Conservation (phyloP, 371 early-diverging fungal genomes). For the Rhizopus stolonifer region DNA sequence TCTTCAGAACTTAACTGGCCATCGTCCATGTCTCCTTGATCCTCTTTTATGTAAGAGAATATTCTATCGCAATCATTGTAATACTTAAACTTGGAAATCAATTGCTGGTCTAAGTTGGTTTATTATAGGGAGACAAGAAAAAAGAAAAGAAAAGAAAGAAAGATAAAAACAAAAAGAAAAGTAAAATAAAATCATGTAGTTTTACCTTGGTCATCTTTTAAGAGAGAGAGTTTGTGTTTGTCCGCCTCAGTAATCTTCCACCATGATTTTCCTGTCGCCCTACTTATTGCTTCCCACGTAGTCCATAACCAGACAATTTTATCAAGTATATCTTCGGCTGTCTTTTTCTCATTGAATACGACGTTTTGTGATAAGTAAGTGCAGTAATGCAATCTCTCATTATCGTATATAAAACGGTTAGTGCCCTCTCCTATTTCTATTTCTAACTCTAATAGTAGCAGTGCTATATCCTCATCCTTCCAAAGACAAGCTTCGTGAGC, state of each 20-base stretch:
- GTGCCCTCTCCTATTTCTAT: slow-evolving; percentile 20
- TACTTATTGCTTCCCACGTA: slow-evolving; percentile 21
- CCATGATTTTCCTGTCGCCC: slow-evolving; percentile 23
- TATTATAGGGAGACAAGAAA: not conserved
- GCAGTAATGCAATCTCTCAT: slow-evolving; percentile 10
- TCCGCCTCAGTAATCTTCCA: slow-evolving; percentile 17
- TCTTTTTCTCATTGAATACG: not conserved
- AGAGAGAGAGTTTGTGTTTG: slow-evolving; percentile 7
- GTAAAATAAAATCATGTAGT: not conserved
- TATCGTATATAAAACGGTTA: slow-evolving; percentile 18
- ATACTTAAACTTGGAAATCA: slow-evolving; percentile 19
- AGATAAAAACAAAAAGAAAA: not conserved
- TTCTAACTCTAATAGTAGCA: slow-evolving; percentile 13
- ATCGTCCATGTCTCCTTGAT: slow-evolving; percentile 8
- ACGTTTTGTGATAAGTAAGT: slow-evolving; percentile 3
- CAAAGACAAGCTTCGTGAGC: slow-evolving; percentile 8
- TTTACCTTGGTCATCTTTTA: slow-evolving; percentile 14
- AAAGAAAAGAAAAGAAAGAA: not conserved
- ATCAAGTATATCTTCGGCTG: slow-evolving; percentile 7
- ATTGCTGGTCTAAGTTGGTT: slow-evolving; percentile 10
- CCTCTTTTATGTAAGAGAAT: slow-evolving; percentile 16
- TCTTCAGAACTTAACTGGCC: slow-evolving; percentile 3
- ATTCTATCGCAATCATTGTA: slow-evolving; percentile 20
- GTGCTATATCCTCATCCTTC: slow-evolving; percentile 14
- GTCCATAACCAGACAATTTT: slow-evolving; percentile 23